phyloP scores from a whole-genome alignment of 148 eudicot species.

The Camellia granthamiana region DNA sequence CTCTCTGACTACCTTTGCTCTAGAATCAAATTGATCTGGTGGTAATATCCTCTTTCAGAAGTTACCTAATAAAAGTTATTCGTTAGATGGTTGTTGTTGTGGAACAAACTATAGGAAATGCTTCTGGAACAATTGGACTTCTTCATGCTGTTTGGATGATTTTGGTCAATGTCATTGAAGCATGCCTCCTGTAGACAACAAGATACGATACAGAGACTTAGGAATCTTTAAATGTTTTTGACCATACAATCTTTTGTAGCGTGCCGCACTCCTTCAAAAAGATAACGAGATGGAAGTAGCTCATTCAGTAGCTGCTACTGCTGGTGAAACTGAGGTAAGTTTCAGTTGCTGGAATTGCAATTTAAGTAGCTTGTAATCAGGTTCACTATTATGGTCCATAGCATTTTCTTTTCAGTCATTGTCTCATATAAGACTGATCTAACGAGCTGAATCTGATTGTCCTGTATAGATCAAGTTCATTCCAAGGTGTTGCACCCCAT shows the following conservation, averaged over 20 bases:
- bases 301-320: conserved; percentile 88
- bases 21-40: not conserved
- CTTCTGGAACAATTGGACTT: conserved; percentile 92
- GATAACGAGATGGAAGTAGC: conserved; percentile 96
- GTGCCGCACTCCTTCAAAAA: conserved; percentile 81
- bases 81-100: not conserved
- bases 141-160: conserved; percentile 60
- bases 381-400: not conserved
- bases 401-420: not conserved
- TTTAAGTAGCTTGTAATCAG: not conserved
- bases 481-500: no score
- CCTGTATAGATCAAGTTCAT: no score
- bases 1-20: not conserved
- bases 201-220: not conserved
- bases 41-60: not conserved
- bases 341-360: conserved; percentile 3
- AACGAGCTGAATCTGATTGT: no score
- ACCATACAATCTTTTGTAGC: conserved; percentile 43
- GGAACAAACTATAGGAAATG: no score
- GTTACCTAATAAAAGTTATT: not conserved
- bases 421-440: no score
- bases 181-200: not conserved
- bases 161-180: not conserved
- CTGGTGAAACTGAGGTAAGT: conserved; percentile 87
- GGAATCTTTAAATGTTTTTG: not conserved